Percentiles rank a stretch among this genome's conserved stretches.
phyloP scores from a whole-genome alignment of 2,329 filamentous ascomycete genomes.

The Ploettnerulaceae sp. region DNA sequence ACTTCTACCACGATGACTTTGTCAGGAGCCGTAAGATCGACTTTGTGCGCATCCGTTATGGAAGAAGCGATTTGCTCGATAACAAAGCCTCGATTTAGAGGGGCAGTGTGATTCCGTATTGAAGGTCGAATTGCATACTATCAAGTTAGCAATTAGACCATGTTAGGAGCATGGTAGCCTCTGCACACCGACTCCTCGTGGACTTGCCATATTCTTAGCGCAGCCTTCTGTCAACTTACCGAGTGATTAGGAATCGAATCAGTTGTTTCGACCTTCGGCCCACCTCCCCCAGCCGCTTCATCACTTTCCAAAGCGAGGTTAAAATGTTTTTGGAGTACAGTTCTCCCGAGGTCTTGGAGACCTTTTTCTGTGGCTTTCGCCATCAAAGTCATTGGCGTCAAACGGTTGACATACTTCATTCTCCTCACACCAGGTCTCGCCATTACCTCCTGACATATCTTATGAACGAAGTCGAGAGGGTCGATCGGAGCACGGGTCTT shows the following conservation, averaged over 20 bases:
- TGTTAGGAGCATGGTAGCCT: background rate
- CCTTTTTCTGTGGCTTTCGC: slow-evolving; percentile 66
- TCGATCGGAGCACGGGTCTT: slow-evolving; percentile 51
- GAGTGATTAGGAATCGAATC: slow-evolving; percentile 16
- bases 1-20: slow-evolving; percentile 76
- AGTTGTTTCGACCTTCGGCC: no score
- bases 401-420: slow-evolving; percentile 55
- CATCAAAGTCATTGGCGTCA: slow-evolving; percentile 49
- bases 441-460: slow-evolving; percentile 51
- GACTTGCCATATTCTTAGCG: background rate
- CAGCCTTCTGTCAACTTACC: slow-evolving; percentile 19
- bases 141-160: slow-evolving; percentile 10
- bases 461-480: slow-evolving; percentile 48
- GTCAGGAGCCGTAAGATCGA: slow-evolving; percentile 73
- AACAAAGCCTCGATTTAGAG: slow-evolving; percentile 60
- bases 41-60: slow-evolving; percentile 59
- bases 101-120: slow-evolving; percentile 63
- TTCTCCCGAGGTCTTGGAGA: slow-evolving; percentile 57
- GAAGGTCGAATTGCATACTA: slow-evolving; percentile 83
- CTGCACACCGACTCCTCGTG: background rate
- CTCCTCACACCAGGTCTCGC: slow-evolving; percentile 42
- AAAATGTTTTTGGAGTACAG: slow-evolving; percentile 62
- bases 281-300: slow-evolving; percentile 8
- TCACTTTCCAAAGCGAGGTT: slow-evolving; percentile 15
- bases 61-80: slow-evolving; percentile 60